A percentile compares a stretch with the other conserved stretches of the same genome.
phyloP scores from a whole-genome alignment of 108 stramenopile species.

The Aurantiochytrium sp. region DNA sequence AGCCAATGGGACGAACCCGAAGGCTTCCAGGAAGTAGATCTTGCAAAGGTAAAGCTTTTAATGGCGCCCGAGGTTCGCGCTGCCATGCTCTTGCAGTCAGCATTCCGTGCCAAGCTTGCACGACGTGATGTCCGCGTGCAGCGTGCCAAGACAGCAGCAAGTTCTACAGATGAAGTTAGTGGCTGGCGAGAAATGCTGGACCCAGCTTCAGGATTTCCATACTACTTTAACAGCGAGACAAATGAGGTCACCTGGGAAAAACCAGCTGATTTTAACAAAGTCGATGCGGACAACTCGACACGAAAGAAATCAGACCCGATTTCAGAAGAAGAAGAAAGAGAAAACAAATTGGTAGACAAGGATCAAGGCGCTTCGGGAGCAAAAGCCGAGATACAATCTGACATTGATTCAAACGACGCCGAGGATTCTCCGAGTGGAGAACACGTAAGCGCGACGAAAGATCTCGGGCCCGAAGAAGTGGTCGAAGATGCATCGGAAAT shows the following conservation, averaged over 20 bases:
- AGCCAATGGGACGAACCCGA: conserved; percentile 1
- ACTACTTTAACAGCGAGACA: conserved; percentile 51
- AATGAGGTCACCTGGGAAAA: conserved; percentile 63
- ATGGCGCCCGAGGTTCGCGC: conserved; percentile 5
- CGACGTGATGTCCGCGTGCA: background rate
- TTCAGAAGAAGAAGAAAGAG: no score
- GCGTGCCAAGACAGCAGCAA: background rate
- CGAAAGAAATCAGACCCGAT: no score
- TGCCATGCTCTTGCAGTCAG: background rate
- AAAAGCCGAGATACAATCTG: no score
- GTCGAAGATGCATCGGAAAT: no score
- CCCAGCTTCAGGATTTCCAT: conserved; percentile 34
- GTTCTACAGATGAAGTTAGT: background rate
- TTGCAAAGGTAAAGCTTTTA: background rate
- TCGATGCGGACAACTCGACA: background rate
- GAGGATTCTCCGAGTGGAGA: no score
- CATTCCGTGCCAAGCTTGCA: background rate
- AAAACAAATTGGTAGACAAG: background rate
- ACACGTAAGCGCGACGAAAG: no score
- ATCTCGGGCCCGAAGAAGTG: no score
- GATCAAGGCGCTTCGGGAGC: no score
- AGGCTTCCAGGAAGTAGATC: background rate
- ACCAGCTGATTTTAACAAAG: conserved; percentile 39
- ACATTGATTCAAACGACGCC: no score
- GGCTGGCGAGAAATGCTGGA: conserved; percentile 49